phyloP scores from a whole-genome alignment of 345 rosid genomes.

The Camelina laxa region DNA sequence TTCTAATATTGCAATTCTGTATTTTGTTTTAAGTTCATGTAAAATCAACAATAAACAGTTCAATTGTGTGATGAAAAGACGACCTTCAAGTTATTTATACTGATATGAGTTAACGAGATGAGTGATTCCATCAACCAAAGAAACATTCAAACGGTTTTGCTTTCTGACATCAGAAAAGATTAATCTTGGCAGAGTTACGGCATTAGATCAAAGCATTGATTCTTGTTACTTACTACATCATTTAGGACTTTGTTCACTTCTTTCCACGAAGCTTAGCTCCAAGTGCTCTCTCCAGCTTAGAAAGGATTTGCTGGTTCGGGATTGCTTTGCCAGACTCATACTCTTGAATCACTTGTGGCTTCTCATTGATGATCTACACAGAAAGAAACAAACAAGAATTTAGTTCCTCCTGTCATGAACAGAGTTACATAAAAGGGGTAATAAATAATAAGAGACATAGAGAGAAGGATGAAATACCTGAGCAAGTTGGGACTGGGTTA shows the following conservation, averaged over 20 bases:
- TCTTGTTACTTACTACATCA: constrained; percentile 17
- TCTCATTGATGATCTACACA: constrained; percentile 84
- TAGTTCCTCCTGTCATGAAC: neutral
- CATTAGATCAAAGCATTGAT: constrained; percentile 30
- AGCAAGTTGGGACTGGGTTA: constrained; percentile 93
- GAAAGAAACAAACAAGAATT: neutral
- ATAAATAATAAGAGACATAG: neutral
- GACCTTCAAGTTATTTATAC: constrained; percentile 26
- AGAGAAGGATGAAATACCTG: constrained; percentile 53
- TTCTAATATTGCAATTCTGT: constrained; percentile 29
- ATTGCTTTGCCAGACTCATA: constrained; percentile 98
- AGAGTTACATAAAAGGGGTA: neutral
- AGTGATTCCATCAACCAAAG: constrained; percentile 32
- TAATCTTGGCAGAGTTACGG: constrained; percentile 9
- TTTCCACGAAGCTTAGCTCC: constrained; percentile 89
- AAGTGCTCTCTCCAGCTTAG: constrained; percentile 74
- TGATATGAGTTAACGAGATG: constrained; percentile 14
- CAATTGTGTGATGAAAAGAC: constrained; percentile 12
- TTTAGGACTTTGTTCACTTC: constrained; percentile 57
- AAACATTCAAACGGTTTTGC: constrained; percentile 28
- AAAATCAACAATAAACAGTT: neutral
- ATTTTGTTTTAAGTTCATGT: neutral
- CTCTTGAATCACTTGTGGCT: constrained; percentile 95
- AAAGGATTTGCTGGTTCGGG: constrained; percentile 88
- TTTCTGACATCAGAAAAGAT: constrained; percentile 36